Base-by-base conservation (phyloP, 768 basidiomycete genomes). In the Termitomyces sp. region DNA sequence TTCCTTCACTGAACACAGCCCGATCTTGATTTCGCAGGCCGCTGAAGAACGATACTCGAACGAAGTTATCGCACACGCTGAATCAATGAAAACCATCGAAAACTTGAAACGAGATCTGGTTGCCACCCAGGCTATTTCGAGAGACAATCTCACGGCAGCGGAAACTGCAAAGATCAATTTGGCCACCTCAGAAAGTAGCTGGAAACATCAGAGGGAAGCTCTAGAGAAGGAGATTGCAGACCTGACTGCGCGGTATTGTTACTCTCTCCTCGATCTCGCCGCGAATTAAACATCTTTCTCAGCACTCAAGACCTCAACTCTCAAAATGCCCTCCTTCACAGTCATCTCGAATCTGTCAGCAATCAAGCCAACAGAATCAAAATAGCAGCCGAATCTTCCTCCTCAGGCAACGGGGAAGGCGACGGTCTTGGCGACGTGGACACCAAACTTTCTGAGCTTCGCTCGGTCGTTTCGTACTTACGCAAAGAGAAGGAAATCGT, bases 401-500 rank as follows among this genome's bases (percentile, higher is more conserved):
- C 76, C 1, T 70, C 70, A 22, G 61, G 72, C 14, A 59, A 74
- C 14, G 76, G 68, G 5, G 85, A 83, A 45, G 74, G 63, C 22
- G 83, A 83, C 20, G 65, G 70, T 0, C 57, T 71, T 9, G 83
- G 78, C 18, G 84, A 86, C 58, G 65, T 74, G 3, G 88, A 90
- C 61, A 77, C 77, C 2, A 87, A 90, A 66, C 62, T 90, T 10
- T 77, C 86, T 0, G 90, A 92, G 62, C 72, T 93, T 22, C 87
- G 88, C 30, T 82, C 87, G 18, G 87, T 93, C 28, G 85, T 94
- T 44, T 80, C 85, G 2, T 94, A 90, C 70, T 75, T 95, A 35
- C 82, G 93, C 43, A 92, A 88, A 66, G 93, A 94, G 77, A 94
- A 95, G 72, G 92, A 94, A 68, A 92, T 95, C 53, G 87, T 91